A percentile compares a stretch with the other conserved stretches of the same genome.
Conservation (phyloP, 2,329 filamentous ascomycete genomes). For the Stachybotrys chartarum region DNA sequence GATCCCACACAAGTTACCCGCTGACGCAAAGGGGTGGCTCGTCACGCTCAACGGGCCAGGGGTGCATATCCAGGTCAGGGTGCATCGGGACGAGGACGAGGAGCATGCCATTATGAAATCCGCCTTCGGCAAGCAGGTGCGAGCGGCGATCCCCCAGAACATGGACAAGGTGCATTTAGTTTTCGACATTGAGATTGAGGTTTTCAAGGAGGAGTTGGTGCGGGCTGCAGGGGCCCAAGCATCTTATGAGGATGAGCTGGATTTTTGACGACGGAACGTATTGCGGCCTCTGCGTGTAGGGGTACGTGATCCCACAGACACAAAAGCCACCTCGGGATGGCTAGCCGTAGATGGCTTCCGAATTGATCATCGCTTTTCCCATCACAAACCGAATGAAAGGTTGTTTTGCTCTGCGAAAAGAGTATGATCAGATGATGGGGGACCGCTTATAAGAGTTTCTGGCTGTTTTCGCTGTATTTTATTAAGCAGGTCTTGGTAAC, state of each 20-base stretch:
- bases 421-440: no score
- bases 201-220: neutral
- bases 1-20: neutral
- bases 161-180: neutral
- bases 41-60: neutral
- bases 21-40: neutral
- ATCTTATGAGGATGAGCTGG: neutral
- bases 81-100: neutral
- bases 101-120: neutral
- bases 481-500: no score
- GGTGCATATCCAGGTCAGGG: neutral
- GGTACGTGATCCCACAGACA: no score
- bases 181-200: neutral
- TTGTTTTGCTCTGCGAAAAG: no score
- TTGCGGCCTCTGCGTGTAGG: no score
- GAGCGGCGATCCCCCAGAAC: neutral
- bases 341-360: no score
- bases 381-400: no score
- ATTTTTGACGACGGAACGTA: neutral
- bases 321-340: no score
- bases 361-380: no score
- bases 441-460: no score
- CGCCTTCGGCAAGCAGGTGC: neutral
- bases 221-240: neutral
- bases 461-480: no score